Base-by-base conservation (phyloP, 139 green algal species). In the Haematococcus lacustris region DNA sequence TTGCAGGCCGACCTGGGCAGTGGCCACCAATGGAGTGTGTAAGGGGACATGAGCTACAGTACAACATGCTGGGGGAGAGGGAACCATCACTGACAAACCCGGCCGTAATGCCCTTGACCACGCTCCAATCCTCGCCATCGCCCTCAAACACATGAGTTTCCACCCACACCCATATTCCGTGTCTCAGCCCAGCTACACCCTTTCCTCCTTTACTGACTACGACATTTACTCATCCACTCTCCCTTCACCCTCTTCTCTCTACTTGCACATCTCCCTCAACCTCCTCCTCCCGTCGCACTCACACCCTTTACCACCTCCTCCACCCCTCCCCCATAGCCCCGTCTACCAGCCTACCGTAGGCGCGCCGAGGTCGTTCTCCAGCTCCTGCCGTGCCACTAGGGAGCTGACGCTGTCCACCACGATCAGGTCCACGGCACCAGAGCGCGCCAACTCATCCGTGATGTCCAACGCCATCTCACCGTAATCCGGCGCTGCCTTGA, bases 371-470 rank as follows among this genome's bases (percentile, higher is more conserved):
- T 97, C 92, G 4, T 92, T 92, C 80, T 98, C 93, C 68, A 98
- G 86, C 86, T 99, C 95, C 25, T 82, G 81, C 2, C 83, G 76
- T 2, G 94, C 93, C 64, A 93, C 82, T 40, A 99, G 84, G 17
- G 95, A 95, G 21, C 91, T 85, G 30, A 99, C 95, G 1, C 83
- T 93, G 90, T 98, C 95, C 1, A 99, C 84, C 2, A 87, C 86
- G 33, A 99, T 88, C 51, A 98, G 80, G 76, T 92, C 85, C 28
- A 98, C 47, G 34, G n/a, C 4, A 3, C 60, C 60, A 40, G 30
- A 43, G 60, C 60, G 60, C 60, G 32, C 60, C 5, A 67, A 33
- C 75, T 90, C 80, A 74, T 98, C 93, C 39, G 89, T 89, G 26
- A 95, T 77, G 73, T 97, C 73, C 40, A 83, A 59, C 26, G 73